Base-by-base conservation (phyloP, 208 protist genomes). In the Acanthamoeba castellanii region DNA sequence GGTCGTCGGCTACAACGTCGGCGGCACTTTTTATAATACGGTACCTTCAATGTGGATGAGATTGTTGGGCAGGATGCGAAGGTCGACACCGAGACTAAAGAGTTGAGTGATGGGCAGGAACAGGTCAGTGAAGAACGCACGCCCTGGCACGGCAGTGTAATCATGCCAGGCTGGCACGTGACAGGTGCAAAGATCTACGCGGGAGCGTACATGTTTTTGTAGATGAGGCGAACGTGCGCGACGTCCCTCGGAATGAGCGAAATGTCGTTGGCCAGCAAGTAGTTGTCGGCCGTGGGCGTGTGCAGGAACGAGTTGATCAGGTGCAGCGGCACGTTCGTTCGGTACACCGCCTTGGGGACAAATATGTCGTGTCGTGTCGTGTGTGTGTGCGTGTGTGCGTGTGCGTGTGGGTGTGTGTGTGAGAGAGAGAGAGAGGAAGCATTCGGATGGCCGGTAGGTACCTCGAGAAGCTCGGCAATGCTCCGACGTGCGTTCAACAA, bases 401-500 rank as follows among this genome's bases (percentile, higher is more conserved):
- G 16, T 16, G 52, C 55, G 55, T 6, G 55, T 20, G 20, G 1
- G 55, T 8, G 55, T 8, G 16, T 5, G 55, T 8, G 55, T 2
- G 16, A 20, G 20, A 13, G 16, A 59, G 20, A 20, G 55, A 37
- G 3, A n/a, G 3, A 37, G 37, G 5, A 47, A 47, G 42, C 42
- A 47, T 11, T 47, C 1, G 61, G 20, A 68, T 68, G 25, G 27
- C 8, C 3, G 25, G 27, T n/a, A 87, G 34, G 14, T 47, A 91
- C 84, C 84, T 91, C 84, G 22, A 91, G 84, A 27, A 91, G 84
- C 72, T 91, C 84, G 42, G 57, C 57, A 18, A 91, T 91, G 84
- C 57, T 72, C 8, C 84, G 84, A 8, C 59, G 84, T 4, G 50
- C 59, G 42, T 91, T 91, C 30, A 91, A 42, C 57, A 72, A 27